Percentiles rank a stretch among this genome's conserved stretches.
These are phyloP conservation scores for Scedosporium minutisporum DNA, from an alignment of 2,329 filamentous ascomycete genomes.

Conservation along the genomic window DNA sequence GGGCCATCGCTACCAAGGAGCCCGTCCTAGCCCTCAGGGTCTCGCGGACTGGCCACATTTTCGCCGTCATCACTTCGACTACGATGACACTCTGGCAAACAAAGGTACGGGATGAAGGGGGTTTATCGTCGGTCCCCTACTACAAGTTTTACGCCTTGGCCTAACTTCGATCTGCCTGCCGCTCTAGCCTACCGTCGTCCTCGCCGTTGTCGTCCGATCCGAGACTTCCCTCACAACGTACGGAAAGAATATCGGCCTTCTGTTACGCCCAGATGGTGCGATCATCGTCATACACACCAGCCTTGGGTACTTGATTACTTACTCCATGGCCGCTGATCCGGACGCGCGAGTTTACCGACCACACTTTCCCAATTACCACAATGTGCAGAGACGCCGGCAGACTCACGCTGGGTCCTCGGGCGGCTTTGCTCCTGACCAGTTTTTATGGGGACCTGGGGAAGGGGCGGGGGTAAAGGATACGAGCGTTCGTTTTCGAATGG, in stretches of 20 bases:
- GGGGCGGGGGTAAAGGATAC: conserved; percentile 75
- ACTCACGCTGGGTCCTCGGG: conserved; percentile 50
- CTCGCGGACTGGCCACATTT: conserved; percentile 69
- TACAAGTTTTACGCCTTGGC: conserved; percentile 1
- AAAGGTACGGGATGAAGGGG: conserved; percentile 49
- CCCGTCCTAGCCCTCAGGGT: conserved; percentile 66
- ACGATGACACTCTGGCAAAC: conserved; percentile 95
- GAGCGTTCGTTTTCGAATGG: conserved; percentile 88
- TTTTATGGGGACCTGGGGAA: conserved; percentile 70
- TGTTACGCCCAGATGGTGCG: conserved; percentile 82
- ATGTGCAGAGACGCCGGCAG: conserved; percentile 52
- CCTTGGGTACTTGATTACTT: conserved; percentile 83
- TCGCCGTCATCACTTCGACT: conserved; percentile 77
- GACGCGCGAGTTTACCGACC: conserved; percentile 78
- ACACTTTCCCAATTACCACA: conserved; percentile 60
- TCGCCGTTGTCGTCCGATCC: conserved; percentile 79
- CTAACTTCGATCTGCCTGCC: not conserved
- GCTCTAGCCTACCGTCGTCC: conserved; percentile 70
- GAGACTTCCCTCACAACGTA: conserved; percentile 70
- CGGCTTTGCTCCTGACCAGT: conserved; percentile 47
- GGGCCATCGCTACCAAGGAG: conserved; percentile 34
- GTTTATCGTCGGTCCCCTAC: conserved; percentile 5
- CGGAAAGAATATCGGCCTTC: conserved; percentile 72
- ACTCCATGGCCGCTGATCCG: conserved; percentile 78
- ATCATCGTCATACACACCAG: conserved; percentile 86